Evolutionary conservation across 2,329 filamentous ascomycete species (phyloP), one percentile per base, ranked within the genome.

Genomic region (Stagonosporopsis rhizophila): DNA sequence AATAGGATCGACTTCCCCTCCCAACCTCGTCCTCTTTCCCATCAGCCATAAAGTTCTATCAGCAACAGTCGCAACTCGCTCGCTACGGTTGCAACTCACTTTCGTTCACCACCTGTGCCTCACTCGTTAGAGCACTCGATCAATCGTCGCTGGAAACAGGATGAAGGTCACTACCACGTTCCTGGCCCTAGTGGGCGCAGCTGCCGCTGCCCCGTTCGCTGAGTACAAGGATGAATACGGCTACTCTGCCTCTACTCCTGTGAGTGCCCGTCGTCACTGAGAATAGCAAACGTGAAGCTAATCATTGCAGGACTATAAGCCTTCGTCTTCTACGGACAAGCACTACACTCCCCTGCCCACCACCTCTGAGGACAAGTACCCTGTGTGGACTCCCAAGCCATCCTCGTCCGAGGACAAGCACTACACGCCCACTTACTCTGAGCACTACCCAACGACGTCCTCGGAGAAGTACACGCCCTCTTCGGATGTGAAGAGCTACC

Each of bases 21-120:
- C 32, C 59, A 41, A 55, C 45, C 51, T 56, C 14, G 23, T 15
- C 46, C 30, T 28, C 23, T 45, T 60, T 34, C 51, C 59, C 57
- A 64, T 46, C 59, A 39, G 37, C 46, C 44, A 62, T 60, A 60
- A 59, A 62, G 60, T 60, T 59, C 55, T 22, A 53, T 63, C 58
- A 48, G 56, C 57, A 50, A 52, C 62, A 68, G 59, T 38, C 63
- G 69, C 62, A 75, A 68, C 73, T 75, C 73, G 63, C 67, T 75
- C 73, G 72, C 68, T 75, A 75, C 69, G 72, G 73, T 74, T 74
- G 62, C 67, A 64, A 72, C 59, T 65, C 44, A 59, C 65, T 60
- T 63, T 69, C 67, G 63, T 64, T 72, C 67, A 64, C 59, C 65
- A 57, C 58, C 37, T 48, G 54, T 59, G 59, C 57, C 59, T 62